Evolutionary conservation across 2,329 filamentous ascomycete species (phyloP).

Genomic region (Leptographium procerum): DNA sequence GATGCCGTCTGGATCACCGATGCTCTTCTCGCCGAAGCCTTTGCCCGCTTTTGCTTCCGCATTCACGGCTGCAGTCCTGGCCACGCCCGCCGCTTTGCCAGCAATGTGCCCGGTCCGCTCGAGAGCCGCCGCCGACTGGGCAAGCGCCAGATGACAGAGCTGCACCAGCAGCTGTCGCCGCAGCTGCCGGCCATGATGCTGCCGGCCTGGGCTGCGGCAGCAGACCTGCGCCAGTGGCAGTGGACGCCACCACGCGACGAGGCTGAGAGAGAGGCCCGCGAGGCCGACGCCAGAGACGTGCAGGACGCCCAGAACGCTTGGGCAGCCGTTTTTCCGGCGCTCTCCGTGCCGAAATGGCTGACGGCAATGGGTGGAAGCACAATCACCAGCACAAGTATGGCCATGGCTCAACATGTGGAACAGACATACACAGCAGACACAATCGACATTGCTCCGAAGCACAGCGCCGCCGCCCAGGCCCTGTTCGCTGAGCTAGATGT

Average conservation of each 20-base stretch:
- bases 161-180: slow-evolving; percentile 28
- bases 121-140: slow-evolving; percentile 42
- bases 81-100: slow-evolving; percentile 16
- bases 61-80: too few species aligned
- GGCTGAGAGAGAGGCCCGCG: not conserved
- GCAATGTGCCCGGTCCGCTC: slow-evolving; percentile 40
- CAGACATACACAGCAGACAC: too few species aligned
- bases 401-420: too few species aligned
- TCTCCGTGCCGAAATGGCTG: slow-evolving; percentile 2
- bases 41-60: slow-evolving; percentile 30
- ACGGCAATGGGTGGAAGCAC: not conserved
- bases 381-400: too few species aligned
- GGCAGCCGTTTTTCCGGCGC: slow-evolving; percentile 5
- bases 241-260: slow-evolving; percentile 36
- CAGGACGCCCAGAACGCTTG: not conserved
- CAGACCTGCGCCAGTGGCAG: slow-evolving; percentile 35
- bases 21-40: slow-evolving; percentile 37
- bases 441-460: too few species aligned
- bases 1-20: slow-evolving; percentile 50
- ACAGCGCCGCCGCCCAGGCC: not conserved
- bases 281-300: not conserved
- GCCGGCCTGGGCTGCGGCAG: slow-evolving; percentile 24
- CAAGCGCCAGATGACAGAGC: slow-evolving; percentile 41
- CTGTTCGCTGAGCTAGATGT: slow-evolving; percentile 7
- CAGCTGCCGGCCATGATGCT: not conserved